These are phyloP conservation scores for Rugonectria rugulosa DNA, from an alignment of 2,329 filamentous ascomycete species.

Conservation along the genomic window DNA sequence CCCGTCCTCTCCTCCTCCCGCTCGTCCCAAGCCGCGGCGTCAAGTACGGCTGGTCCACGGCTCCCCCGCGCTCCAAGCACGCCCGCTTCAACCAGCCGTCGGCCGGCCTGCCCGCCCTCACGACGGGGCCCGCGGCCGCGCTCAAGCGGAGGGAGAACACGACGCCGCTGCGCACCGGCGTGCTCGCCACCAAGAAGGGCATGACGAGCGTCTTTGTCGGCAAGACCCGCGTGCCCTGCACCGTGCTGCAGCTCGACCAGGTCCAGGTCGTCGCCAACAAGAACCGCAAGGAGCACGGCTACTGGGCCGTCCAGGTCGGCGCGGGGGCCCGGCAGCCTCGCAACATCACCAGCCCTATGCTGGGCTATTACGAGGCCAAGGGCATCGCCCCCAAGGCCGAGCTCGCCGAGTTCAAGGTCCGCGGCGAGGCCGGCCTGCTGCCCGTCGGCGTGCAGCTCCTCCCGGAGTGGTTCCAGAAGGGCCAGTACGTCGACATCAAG, in stretches of 20 bases:
- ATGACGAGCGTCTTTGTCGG: slow-evolving; percentile 92
- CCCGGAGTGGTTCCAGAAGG: slow-evolving; percentile 90
- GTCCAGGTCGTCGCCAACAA: slow-evolving; percentile 91
- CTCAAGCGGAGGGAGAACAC: slow-evolving; percentile 65
- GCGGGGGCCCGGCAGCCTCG: slow-evolving; percentile 74
- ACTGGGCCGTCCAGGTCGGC: slow-evolving; percentile 93
- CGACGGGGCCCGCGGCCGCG: slow-evolving; percentile 66
- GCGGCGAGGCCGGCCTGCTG: slow-evolving; percentile 74
- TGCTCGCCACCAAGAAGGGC: slow-evolving; percentile 89
- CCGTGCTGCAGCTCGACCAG: slow-evolving; percentile 90
- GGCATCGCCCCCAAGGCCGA: slow-evolving; percentile 84
- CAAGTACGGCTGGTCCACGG: slow-evolving; percentile 69
- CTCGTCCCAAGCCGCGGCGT: slow-evolving; percentile 57
- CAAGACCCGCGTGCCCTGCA: slow-evolving; percentile 82
- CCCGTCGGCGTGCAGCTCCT: slow-evolving; percentile 77
- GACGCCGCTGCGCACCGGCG: slow-evolving; percentile 76
- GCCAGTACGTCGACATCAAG: slow-evolving; percentile 88
- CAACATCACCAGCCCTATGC: slow-evolving; percentile 81
- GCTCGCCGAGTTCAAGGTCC: slow-evolving; percentile 88
- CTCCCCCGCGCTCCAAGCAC: slow-evolving; percentile 59
- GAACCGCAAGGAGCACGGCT: slow-evolving; percentile 81
- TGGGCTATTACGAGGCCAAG: slow-evolving; percentile 88
- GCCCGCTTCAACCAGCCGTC: slow-evolving; percentile 67
- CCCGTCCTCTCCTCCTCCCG: slow-evolving; percentile 53
- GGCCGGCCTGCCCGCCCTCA: slow-evolving; percentile 63